These are phyloP conservation scores for Rhynchosporium agropyri DNA, from an alignment of 2,329 filamentous ascomycete genomes.

Conservation along the genomic window DNA sequence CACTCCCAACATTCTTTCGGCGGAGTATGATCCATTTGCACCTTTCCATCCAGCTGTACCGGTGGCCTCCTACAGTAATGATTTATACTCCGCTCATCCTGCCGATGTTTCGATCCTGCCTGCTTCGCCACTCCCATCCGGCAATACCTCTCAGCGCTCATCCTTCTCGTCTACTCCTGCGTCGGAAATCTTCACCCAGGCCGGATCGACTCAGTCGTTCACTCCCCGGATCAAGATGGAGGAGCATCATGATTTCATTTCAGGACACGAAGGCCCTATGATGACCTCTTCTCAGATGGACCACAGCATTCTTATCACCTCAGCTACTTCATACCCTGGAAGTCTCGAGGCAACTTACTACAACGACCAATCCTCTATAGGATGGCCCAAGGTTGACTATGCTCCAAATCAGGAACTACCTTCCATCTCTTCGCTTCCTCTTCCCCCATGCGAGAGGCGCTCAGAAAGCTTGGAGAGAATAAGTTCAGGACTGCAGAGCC, in stretches of 20 bases:
- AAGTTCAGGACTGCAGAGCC: conserved; percentile 28
- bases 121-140: conserved; percentile 39
- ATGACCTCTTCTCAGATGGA: conserved; percentile 36
- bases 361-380: conserved; percentile 34
- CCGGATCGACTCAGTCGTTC: conserved; percentile 39
- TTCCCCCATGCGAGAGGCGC: conserved; percentile 36
- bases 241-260: conserved; percentile 37
- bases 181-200: conserved; percentile 40
- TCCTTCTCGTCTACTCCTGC: conserved; percentile 42
- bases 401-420: conserved; percentile 34
- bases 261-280: conserved; percentile 34
- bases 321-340: conserved; percentile 36
- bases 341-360: conserved; percentile 38
- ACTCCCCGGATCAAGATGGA: conserved; percentile 42
- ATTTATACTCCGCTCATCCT: conserved; percentile 49
- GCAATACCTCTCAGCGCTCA: conserved; percentile 41
- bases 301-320: conserved; percentile 34
- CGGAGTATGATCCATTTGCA: conserved; percentile 56
- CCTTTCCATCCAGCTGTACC: conserved; percentile 48
- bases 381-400: conserved; percentile 40
- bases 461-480: conserved; percentile 35
- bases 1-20: conserved; percentile 49
- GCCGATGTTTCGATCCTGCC: conserved; percentile 41
- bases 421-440: conserved; percentile 36
- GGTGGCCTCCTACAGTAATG: conserved; percentile 49